Conservation (phyloP, 176 grass and related monocot genomes). For the Rhynchospora pubera region DNA sequence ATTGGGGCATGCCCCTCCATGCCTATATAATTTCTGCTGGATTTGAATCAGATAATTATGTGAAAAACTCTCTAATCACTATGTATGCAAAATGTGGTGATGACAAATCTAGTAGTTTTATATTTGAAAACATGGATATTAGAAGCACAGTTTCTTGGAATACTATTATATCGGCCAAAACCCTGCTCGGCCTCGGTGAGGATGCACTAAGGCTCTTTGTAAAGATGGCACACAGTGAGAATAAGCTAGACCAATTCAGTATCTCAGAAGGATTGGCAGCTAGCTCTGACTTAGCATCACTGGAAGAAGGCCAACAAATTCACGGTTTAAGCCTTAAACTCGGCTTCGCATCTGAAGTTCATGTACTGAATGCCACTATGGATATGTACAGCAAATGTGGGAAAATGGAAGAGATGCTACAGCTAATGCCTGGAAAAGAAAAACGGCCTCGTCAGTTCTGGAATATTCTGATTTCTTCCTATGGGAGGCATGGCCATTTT, state of each 20-base stretch:
- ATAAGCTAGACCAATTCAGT: conserved; percentile 53
- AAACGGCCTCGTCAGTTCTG: conserved; percentile 54
- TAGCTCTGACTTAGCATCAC: conserved; percentile 58
- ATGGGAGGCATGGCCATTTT: conserved; percentile 67
- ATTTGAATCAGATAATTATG: conserved; percentile 56
- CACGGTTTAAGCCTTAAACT: conserved; percentile 62
- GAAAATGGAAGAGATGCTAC: conserved; percentile 66
- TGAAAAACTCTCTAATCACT: conserved; percentile 73
- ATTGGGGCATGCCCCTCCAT: conserved; percentile 56
- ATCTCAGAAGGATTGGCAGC: conserved; percentile 66
- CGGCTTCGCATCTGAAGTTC: conserved; percentile 47
- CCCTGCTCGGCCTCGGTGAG: conserved; percentile 60
- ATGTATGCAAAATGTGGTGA: conserved; percentile 83
- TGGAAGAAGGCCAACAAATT: conserved; percentile 91
- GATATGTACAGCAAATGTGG: conserved; percentile 94
- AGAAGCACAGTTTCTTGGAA: conserved; percentile 69
- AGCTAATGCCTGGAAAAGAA: conserved; percentile 46
- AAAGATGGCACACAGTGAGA: conserved; percentile 46
- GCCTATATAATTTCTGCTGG: conserved; percentile 48
- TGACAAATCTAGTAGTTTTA: conserved; percentile 50
- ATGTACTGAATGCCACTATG: conserved; percentile 70
- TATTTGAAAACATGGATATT: conserved; percentile 43
- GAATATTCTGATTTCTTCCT: conserved; percentile 83
- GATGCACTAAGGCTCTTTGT: conserved; percentile 64
- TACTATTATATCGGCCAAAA: conserved; percentile 63